These are phyloP conservation scores for Venturia nashicola DNA, from an alignment of 2,329 filamentous ascomycete genomes.

Conservation along the genomic window DNA sequence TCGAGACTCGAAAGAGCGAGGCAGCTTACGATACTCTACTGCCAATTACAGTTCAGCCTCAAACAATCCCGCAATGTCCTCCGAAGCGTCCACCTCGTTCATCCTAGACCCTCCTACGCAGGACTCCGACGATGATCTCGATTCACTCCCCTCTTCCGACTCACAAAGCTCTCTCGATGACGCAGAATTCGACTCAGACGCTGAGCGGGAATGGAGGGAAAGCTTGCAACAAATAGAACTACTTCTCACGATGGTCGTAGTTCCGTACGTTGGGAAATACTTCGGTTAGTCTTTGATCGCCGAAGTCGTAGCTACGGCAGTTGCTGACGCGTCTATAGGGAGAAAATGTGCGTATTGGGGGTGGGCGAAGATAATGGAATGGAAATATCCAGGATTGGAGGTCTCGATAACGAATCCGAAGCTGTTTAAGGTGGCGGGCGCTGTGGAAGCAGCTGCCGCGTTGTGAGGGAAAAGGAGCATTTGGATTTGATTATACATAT, in stretches of 20 bases:
- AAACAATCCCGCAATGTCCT: constrained; percentile 18
- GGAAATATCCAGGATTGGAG: constrained; percentile 70
- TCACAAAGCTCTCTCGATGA: constrained; percentile 36
- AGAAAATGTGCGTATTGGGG: constrained; percentile 94
- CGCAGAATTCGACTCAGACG: constrained; percentile 56
- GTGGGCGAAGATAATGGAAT: constrained; percentile 90
- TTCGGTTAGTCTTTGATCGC: constrained; percentile 36
- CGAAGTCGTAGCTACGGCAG: background rate
- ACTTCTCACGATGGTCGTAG: constrained; percentile 83
- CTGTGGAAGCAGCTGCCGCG: constrained; percentile 33
- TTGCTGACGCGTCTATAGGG: constrained; percentile 22
- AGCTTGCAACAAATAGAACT: constrained; percentile 89
- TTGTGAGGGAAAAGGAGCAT: constrained; percentile 16
- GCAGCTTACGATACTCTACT: background rate
- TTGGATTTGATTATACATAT: background rate
- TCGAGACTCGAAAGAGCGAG: background rate
- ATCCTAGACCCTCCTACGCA: constrained; percentile 16
- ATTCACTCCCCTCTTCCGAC: constrained; percentile 39
- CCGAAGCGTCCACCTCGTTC: constrained; percentile 25
- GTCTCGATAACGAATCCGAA: constrained; percentile 40
- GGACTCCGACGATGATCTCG: constrained; percentile 24
- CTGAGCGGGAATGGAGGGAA: constrained; percentile 89
- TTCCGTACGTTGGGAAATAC: constrained; percentile 91
- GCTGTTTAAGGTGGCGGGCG: constrained; percentile 33
- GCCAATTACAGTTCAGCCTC: background rate